Conservation (phyloP, 345 rosid species). For the Turnera subulata region DNA sequence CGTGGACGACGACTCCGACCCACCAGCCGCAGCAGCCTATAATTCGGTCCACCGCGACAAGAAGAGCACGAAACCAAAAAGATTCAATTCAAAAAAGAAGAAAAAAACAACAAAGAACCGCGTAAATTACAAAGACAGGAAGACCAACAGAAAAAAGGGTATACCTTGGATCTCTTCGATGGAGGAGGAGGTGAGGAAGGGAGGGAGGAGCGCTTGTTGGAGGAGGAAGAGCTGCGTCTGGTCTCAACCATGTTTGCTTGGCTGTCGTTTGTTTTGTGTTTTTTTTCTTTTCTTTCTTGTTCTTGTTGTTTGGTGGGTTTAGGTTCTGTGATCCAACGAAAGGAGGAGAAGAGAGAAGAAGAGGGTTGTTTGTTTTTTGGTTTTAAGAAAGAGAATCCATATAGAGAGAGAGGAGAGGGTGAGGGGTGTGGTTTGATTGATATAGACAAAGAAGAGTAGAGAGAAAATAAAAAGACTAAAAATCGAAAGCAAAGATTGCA, state of each 20-base stretch:
- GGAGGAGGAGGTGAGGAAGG: slow-evolving; percentile 40
- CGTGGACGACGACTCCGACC: slow-evolving; percentile 54
- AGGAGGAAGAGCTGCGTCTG: slow-evolving; percentile 68
- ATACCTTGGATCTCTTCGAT: slow-evolving; percentile 81
- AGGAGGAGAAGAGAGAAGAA: not conserved
- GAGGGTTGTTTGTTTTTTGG: not conserved
- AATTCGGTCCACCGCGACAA: slow-evolving; percentile 11
- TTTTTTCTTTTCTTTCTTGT: not conserved
- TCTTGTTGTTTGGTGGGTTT: not conserved
- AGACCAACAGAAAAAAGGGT: slow-evolving; percentile 1
- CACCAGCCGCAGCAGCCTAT: slow-evolving; percentile 27
- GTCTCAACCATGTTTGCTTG: slow-evolving; percentile 76
- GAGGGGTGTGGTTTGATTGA: too few species aligned
- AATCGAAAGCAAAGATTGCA: too few species aligned
- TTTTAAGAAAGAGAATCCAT: not conserved
- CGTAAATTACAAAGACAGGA: too few species aligned
- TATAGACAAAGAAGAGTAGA: not conserved
- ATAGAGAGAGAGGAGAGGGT: not conserved
- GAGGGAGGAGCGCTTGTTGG: slow-evolving; percentile 70
- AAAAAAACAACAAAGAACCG: not conserved
- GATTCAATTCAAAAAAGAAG: slow-evolving; percentile 12
- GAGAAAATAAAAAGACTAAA: too few species aligned
- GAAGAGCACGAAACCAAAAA: slow-evolving; percentile 13
- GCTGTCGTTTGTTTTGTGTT: too few species aligned
- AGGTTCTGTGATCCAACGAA: slow-evolving; percentile 41